Percentiles rank a stretch among this genome's conserved stretches.
These are phyloP conservation scores for Cutaneotrichosporon sp. DNA, from an alignment of 1,284 basidiomycete genomes.

Conservation along the genomic window DNA sequence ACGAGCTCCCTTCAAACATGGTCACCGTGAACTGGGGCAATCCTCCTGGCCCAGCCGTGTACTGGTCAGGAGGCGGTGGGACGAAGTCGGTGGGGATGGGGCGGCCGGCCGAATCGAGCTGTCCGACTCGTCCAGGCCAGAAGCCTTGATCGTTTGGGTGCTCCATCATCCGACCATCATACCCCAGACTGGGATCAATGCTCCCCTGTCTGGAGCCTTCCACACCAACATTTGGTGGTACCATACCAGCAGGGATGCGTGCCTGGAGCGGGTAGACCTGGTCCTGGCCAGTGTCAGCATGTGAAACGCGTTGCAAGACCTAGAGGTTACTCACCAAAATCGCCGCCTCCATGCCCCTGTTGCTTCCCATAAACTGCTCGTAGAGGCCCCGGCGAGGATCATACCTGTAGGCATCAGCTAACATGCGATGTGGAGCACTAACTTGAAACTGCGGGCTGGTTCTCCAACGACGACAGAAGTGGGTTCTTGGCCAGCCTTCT, in stretches of 20 bases:
- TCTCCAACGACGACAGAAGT: conserved; percentile 75
- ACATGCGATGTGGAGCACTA: conserved; percentile 13
- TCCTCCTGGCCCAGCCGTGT: conserved; percentile 22
- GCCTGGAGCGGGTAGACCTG: conserved; percentile 31
- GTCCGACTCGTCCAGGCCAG: conserved; percentile 18
- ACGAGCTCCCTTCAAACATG: conserved; percentile 28
- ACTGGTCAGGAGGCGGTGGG: conserved; percentile 21
- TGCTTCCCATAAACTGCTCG: conserved; percentile 68
- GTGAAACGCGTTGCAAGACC: not conserved
- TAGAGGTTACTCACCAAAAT: conserved; percentile 24
- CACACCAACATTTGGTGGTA: conserved; percentile 8
- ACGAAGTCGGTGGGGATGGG: conserved; percentile 20
- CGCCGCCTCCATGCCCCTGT: conserved; percentile 43
- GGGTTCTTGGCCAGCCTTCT: conserved; percentile 80
- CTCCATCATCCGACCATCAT: conserved; percentile 19
- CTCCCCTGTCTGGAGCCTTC: conserved; percentile 23
- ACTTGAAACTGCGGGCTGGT: conserved; percentile 62
- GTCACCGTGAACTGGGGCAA: conserved; percentile 28
- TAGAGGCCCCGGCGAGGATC: conserved; percentile 79
- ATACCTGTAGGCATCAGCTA: conserved; percentile 60
- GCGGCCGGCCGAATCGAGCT: conserved; percentile 15
- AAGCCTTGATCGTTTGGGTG: conserved; percentile 8
- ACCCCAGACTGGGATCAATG: conserved; percentile 21
- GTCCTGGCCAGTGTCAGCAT: conserved; percentile 20
- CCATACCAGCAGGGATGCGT: conserved; percentile 18